Evolutionary conservation across 805 yeast species (phyloP), one percentile per base, ranked within the genome.

Genomic region (Saccharomycopsis javanensis): DNA sequence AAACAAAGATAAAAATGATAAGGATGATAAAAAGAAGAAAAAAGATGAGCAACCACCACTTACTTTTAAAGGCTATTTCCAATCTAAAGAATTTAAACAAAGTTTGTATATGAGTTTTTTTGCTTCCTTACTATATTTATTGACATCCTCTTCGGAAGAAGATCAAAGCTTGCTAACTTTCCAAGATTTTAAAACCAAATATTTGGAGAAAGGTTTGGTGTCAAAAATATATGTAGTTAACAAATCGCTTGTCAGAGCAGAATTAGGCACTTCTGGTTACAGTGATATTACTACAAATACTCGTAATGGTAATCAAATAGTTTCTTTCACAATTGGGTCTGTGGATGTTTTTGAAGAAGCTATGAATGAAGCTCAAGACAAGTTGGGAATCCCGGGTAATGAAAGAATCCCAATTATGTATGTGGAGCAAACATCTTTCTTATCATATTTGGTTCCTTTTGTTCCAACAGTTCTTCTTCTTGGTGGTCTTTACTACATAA

Each of bases 311-410:
- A 42, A 42, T 10, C 48, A 42, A 42, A 71, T 78, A 8, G 86
- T 85, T 7, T 77, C 78, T 2, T 91, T 91, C 73, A 85, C 96
- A 13, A 88, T 91, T 65, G 97, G 97, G 3, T 87, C 96, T 0
- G 83, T 89, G 5, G 91, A 87, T 62, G 75, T 81, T 23, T 88
- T 91, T 66, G 97, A 91, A 71, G 88, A 87, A 56, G 90, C 88
- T 64, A 75, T 91, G 75, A 85, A 81, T 58, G 77, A 76, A 50
- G 77, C 85, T 11, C 96, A 90, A 71, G 86, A 85, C 63, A 76
- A 76, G 53, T 75, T 86, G 61, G 79, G 81, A 15, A 83, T 88
- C 56, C 83, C 91, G 0, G 71, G 81, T 28, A 78, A 76, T 11
- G 88, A 85, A 65, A 76, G 96, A 62, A 75, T 90, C 55, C 96